A percentile compares a stretch with the other conserved stretches of the same genome.
Conservation (phyloP, 202 grass and related monocot species). For the Setaria viridis region DNA sequence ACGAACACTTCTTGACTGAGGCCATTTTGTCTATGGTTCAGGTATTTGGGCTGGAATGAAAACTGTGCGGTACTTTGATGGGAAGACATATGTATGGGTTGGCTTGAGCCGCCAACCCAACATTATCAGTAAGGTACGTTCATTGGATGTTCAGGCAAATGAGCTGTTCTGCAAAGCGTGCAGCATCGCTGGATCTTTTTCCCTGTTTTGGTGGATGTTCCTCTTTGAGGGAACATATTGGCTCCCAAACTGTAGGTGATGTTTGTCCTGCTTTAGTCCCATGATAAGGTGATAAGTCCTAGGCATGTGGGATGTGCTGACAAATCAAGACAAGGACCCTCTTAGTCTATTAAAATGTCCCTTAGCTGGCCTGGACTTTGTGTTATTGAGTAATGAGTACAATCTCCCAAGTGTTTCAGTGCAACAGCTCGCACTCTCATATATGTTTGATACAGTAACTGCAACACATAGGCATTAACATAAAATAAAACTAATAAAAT, state of each 20-base stretch:
- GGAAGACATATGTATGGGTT: slow-evolving; percentile 97
- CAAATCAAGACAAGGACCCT: slow-evolving; percentile 16
- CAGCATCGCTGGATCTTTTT: not conserved
- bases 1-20: slow-evolving; percentile 20
- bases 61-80: slow-evolving; percentile 96
- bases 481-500: not conserved
- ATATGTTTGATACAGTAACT: slow-evolving; percentile 36
- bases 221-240: slow-evolving; percentile 30
- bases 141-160: slow-evolving; percentile 34
- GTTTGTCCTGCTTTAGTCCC: slow-evolving; percentile 30
- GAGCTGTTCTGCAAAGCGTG: slow-evolving; percentile 20
- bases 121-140: slow-evolving; percentile 94
- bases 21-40: slow-evolving; percentile 56
- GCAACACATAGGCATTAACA: not conserved
- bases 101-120: slow-evolving; percentile 96
- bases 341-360: slow-evolving; percentile 29
- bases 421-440: slow-evolving; percentile 21
- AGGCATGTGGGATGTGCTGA: slow-evolving; percentile 12
- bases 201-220: slow-evolving; percentile 22
- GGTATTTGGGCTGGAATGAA: slow-evolving; percentile 99
- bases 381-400: slow-evolving; percentile 3
- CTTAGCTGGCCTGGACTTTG: slow-evolving; percentile 26
- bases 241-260: slow-evolving; percentile 23
- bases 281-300: slow-evolving; percentile 28
- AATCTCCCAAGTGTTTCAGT: slow-evolving; percentile 10